phyloP scores from a whole-genome alignment of 1,284 basidiomycete species.

The Waitea zeae region DNA sequence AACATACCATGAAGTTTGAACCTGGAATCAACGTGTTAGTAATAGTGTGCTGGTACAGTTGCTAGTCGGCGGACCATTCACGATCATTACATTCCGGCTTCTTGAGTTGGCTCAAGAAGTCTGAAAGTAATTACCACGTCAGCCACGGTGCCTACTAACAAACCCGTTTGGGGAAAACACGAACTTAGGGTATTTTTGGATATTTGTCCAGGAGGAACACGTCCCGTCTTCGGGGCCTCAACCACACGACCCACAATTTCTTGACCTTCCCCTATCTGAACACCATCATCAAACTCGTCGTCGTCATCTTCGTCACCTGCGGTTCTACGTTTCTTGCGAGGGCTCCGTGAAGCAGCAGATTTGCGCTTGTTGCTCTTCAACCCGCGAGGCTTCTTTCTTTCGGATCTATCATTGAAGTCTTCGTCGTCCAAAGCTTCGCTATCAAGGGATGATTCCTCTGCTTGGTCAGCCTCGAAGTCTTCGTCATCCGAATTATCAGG shows the following conservation, averaged over 20 bases:
- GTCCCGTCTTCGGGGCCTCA: constrained; percentile 64
- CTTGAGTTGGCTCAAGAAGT: constrained; percentile 56
- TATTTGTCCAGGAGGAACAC: constrained; percentile 72
- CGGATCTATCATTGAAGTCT: too few species aligned
- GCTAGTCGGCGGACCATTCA: constrained; percentile 65
- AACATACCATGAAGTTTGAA: constrained; percentile 54
- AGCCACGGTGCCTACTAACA: too few species aligned
- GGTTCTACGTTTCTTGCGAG: constrained; percentile 11
- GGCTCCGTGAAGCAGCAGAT: constrained; percentile 9
- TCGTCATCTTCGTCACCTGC: constrained; percentile 20
- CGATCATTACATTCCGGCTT: constrained; percentile 74
- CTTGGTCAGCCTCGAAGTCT: constrained; percentile 6
- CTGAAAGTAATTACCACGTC: too few species aligned
- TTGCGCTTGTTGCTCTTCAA: constrained; percentile 18
- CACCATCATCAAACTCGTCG: constrained; percentile 15
- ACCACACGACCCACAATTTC: constrained; percentile 53
- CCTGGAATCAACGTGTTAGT: constrained; percentile 20
- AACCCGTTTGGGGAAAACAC: too few species aligned
- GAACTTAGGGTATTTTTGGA: constrained; percentile 73
- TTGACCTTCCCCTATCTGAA: constrained; percentile 45
- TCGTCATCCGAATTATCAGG: constrained; percentile 3
- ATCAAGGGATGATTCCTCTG: constrained; percentile 13
- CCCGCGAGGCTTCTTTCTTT: constrained; percentile 7
- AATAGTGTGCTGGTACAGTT: too few species aligned
- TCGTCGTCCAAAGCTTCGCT: constrained; percentile 20